Evolutionary conservation across 179 eudicot species (phyloP), one percentile per base, ranked within the genome.

Genomic region (Sideroxylon spinosum): DNA sequence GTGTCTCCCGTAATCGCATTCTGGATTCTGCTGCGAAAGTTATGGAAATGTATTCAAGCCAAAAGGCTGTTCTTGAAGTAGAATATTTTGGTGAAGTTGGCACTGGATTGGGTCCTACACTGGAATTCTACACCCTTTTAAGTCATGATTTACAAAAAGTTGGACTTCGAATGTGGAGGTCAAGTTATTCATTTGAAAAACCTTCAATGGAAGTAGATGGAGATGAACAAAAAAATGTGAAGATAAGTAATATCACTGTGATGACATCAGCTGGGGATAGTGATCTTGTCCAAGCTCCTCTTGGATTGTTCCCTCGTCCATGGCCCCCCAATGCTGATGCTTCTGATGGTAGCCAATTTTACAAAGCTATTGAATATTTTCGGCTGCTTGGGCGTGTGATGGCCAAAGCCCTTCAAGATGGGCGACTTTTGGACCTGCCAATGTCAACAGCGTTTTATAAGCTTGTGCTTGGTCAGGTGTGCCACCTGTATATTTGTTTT

Each of bases 41-140:
- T 65, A 97, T 97, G 99, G 99, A 97, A 85, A 94, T 97, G 97
- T 97, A 92, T 85, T 92, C 97, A 17, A 91, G 97, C 76, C 99
- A 97, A 80, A 97, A 97, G 81, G 97, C 99, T 76, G 95, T 94
- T 44, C 97, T 97, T 78, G 99, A 97, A 84, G 98, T 97, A 23
- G 99, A 97, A 83, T 97, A 97, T 88, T 97, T 97, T 81, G 99
- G 99, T 81, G 99, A 97, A 81, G 97, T 97, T 82, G 99, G 99
- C 63, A 94, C 99, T 48, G 99, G 99, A 46, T 84, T 97, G 86
- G 99, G 99, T 67, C 99, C 99, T 28, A 97, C 99, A 14, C 79
- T 97, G 79, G 99, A 97, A 82, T 97, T 97, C 80, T 94, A 94
- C 75, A 97, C 99, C 63, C 92, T 97, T 67, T 79, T 97, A 78